These are phyloP conservation scores for Achlya hypogyna DNA, from an alignment of 352 stramenopile genomes.

Conservation along the genomic window DNA sequence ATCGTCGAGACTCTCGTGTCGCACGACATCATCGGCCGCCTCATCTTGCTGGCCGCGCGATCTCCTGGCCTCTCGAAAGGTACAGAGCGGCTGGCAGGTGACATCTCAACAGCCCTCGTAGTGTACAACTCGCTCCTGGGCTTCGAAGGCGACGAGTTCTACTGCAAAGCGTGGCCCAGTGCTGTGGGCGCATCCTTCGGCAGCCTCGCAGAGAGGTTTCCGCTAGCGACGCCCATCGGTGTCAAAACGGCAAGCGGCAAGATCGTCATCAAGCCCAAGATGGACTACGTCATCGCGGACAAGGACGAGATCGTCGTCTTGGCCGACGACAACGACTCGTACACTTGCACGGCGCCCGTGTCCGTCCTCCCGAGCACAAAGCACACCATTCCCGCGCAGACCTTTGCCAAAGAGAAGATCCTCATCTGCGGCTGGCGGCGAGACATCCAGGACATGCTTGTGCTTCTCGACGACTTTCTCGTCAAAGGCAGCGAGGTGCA, in stretches of 20 bases:
- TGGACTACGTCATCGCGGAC: conserved; percentile 26
- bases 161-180: conserved; percentile 79
- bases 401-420: conserved; percentile 41
- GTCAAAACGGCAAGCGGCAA: conserved; percentile 51
- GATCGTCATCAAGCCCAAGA: conserved; percentile 50
- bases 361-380: background rate
- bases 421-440: conserved; percentile 84
- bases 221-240: conserved; percentile 67
- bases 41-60: conserved; percentile 79
- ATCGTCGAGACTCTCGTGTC: conserved; percentile 78
- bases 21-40: conserved; percentile 79
- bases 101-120: background rate
- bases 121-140: conserved; percentile 41
- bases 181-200: conserved; percentile 56
- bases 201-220: conserved; percentile 58
- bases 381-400: background rate
- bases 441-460: conserved; percentile 85
- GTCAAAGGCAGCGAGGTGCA: conserved; percentile 54
- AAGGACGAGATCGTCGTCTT: conserved; percentile 76
- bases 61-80: conserved; percentile 66
- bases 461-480: conserved; percentile 68
- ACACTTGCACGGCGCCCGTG: conserved; percentile 39
- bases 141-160: conserved; percentile 85
- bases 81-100: background rate
- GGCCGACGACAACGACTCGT: conserved; percentile 83